These are phyloP conservation scores for Piper longum DNA, from an alignment of 164 flowering plant species.

Conservation along the genomic window DNA sequence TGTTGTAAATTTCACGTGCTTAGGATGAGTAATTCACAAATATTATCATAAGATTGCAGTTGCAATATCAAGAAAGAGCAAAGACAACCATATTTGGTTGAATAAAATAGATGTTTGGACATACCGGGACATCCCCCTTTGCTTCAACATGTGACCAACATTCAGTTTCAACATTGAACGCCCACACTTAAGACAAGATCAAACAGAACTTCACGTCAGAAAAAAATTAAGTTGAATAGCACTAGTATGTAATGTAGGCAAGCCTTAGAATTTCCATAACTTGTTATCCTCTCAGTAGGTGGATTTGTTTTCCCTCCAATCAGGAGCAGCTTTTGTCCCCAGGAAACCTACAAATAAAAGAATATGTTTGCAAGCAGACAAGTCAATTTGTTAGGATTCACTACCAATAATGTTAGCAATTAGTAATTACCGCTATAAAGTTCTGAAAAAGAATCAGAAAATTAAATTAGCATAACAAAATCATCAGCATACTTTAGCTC, in stretches of 20 bases:
- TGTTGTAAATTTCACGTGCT: too few species aligned
- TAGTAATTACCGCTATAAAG: not conserved
- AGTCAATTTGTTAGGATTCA: not conserved
- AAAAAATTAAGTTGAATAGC: not conserved
- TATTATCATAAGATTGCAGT: not conserved
- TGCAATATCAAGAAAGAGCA: not conserved
- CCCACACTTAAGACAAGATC: constrained; percentile 64
- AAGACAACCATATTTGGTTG: not conserved
- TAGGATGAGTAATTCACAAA: not conserved
- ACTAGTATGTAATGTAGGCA: not conserved
- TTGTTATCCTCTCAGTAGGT: constrained; percentile 63
- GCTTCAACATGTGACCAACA: constrained; percentile 94
- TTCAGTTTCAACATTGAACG: constrained; percentile 79
- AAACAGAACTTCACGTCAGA: constrained; percentile 1
- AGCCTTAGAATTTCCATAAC: constrained; percentile 15
- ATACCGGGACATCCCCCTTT: constrained; percentile 94
- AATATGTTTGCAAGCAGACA: constrained; percentile 2
- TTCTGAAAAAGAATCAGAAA: not conserved
- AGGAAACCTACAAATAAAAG: constrained; percentile 46
- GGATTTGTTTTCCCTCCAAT: constrained; percentile 88
- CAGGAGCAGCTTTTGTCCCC: constrained; percentile 83
- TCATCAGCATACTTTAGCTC: not conserved
- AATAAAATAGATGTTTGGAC: not conserved
- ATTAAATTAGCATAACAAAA: not conserved
- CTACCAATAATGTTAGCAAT: not conserved